These are phyloP conservation scores for Metschnikowia hibisci DNA, from an alignment of 805 yeast species.

Conservation along the genomic window DNA sequence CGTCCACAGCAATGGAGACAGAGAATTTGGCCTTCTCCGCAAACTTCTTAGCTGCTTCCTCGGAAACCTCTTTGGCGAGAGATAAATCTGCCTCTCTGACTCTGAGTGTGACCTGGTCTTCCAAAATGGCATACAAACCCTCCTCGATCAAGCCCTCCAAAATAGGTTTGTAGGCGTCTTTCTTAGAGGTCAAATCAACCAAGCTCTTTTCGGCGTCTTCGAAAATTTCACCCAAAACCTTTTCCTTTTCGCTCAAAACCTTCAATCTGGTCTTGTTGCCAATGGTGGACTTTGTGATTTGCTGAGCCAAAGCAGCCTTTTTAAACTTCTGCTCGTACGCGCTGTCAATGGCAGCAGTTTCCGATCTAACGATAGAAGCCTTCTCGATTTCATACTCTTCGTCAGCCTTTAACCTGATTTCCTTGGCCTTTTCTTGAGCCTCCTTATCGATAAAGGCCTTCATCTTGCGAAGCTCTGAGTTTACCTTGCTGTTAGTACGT, in stretches of 20 bases:
- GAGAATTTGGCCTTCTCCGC: constrained; percentile 58
- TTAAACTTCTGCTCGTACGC: constrained; percentile 77
- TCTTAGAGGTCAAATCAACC: constrained; percentile 52
- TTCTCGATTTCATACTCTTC: constrained; percentile 98
- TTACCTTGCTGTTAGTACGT: constrained; percentile 51
- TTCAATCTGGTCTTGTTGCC: constrained; percentile 93
- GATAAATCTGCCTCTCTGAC: constrained; percentile 65
- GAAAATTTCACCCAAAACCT: constrained; percentile 70
- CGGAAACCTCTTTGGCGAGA: constrained; percentile 57
- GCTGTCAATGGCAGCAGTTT: constrained; percentile 82
- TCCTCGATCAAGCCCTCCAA: constrained; percentile 80
- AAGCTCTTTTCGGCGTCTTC: constrained; percentile 64
- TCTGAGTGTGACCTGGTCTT: constrained; percentile 57
- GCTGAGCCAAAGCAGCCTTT: constrained; percentile 90
- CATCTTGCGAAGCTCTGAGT: constrained; percentile 94
- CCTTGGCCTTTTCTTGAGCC: constrained; percentile 98
- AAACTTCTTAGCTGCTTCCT: constrained; percentile 59
- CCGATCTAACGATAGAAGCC: constrained; percentile 90
- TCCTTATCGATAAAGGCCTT: constrained; percentile 98
- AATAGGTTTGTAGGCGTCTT: constrained; percentile 59
- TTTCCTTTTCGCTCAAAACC: constrained; percentile 78
- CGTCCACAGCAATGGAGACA: constrained; percentile 54
- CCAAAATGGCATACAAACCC: constrained; percentile 65
- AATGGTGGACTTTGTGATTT: constrained; percentile 91
- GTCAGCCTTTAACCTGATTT: constrained; percentile 91